Conservation (phyloP, 2,329 filamentous ascomycete genomes). For the Hansfordia pulvinata region DNA sequence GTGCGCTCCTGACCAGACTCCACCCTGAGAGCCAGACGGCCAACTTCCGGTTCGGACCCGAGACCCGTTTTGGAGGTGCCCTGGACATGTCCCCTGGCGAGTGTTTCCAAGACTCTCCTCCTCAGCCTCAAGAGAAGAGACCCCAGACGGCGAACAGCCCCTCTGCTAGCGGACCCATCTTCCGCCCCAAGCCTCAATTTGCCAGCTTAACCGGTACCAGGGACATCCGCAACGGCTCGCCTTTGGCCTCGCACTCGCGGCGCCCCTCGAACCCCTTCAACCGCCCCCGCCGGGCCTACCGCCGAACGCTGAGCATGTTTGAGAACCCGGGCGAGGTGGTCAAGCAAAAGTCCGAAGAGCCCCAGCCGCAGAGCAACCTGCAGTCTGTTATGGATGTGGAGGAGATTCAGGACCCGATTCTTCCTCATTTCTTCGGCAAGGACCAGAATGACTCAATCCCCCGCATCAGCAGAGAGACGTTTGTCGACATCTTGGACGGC, state of each 20-base stretch:
- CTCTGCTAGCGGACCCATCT: slow-evolving; percentile 36
- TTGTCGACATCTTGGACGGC: slow-evolving; percentile 79
- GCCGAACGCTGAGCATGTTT: slow-evolving; percentile 95
- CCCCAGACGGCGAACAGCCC: slow-evolving; percentile 47
- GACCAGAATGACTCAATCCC: slow-evolving; percentile 78
- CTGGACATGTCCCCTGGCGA: slow-evolving; percentile 67
- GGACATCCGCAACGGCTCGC: slow-evolving; percentile 59
- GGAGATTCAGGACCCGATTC: slow-evolving; percentile 54
- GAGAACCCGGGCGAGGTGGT: slow-evolving; percentile 82
- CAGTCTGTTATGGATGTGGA: slow-evolving; percentile 77
- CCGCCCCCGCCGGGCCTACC: slow-evolving; percentile 75
- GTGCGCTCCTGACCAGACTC: slow-evolving; percentile 45
- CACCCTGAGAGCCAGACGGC: slow-evolving; percentile 53
- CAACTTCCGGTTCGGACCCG: slow-evolving; percentile 59
- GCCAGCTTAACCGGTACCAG: slow-evolving; percentile 36
- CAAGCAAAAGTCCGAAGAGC: slow-evolving; percentile 57
- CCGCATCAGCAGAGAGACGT: slow-evolving; percentile 67
- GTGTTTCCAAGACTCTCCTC: slow-evolving; percentile 70
- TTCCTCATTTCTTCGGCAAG: slow-evolving; percentile 75
- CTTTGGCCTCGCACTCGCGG: slow-evolving; percentile 55
- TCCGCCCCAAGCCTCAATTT: slow-evolving; percentile 54
- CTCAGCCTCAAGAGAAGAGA: slow-evolving; percentile 56
- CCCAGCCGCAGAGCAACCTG: slow-evolving; percentile 38
- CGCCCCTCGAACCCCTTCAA: slow-evolving; percentile 59
- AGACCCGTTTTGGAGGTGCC: slow-evolving; percentile 26